Evolutionary conservation across 352 stramenopile species (phyloP), one percentile per base, ranked within the genome.

Genomic region (Aphanomyces euteiches): DNA sequence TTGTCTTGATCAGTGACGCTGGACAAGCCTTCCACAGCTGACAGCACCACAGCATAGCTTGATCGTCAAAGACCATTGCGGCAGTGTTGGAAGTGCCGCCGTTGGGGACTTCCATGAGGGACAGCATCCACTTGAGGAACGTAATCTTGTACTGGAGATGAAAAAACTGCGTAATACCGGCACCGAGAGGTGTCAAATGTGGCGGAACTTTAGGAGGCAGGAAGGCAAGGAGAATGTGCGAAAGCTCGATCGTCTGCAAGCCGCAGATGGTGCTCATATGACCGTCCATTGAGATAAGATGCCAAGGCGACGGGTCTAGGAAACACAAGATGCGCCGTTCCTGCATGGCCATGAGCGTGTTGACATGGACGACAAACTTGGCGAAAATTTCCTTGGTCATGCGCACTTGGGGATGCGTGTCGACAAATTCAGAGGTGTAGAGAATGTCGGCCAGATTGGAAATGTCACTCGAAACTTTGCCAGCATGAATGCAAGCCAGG

Each of bases 91-190:
- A 56, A 37, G 64, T 28, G 3, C 36, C 47, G 40, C 28, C 7
- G 3, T 43, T 19, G 37, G n/a, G 8, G 8, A 19, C 19, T 8
- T 48, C 64, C 60, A 67, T 67, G 60, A 67, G 17, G 3, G 64
- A 70, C 17, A 61, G 47, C 59, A 39, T 41, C 59, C 40, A 67
- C 40, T 70, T 70, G 37, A 70, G 64, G 10, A 47, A 38, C 3
- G 64, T 37, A 28, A 70, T 39, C 54, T 70, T 70, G 54, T 54
- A 70, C 54, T 70, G 64, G 19, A 70, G 37, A n/a, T 70, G 64
- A 36, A 70, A 70, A 37, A 61, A 45, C 15, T 8, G 19, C 7
- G 36, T 39, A 21, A 70, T 17, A 3, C 64, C 64, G 10, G 28
- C 34, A 34, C 53, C 53, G 40, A 64, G 21, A 7, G 64, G 54